Evolutionary conservation across 164 flowering plant species (phyloP).

Genomic region (Malania oleifera): DNA sequence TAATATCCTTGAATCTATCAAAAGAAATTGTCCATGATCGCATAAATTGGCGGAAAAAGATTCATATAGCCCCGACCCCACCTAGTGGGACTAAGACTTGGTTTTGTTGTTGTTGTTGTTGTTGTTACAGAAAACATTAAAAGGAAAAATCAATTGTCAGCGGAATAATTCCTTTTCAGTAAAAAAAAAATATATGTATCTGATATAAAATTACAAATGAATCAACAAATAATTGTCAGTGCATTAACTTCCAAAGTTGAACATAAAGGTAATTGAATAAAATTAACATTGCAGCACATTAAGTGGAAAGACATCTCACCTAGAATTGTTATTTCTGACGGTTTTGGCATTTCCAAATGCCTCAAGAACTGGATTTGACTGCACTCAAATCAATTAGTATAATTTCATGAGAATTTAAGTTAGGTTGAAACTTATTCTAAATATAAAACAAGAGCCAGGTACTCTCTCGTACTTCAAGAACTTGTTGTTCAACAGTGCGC

Average conservation of each 20-base stretch:
- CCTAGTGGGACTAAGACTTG: too few species aligned
- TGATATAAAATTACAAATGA: too few species aligned
- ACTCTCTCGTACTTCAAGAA: slow-evolving; percentile 48
- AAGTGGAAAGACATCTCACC: slow-evolving; percentile 24
- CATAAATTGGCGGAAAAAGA: too few species aligned
- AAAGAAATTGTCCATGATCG: too few species aligned
- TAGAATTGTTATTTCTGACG: slow-evolving; percentile 66
- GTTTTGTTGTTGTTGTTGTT: too few species aligned
- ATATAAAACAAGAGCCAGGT: neutral
- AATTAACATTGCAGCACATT: neutral
- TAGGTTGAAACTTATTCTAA: neutral
- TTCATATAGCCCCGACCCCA: too few species aligned
- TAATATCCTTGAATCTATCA: too few species aligned
- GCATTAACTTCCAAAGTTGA: too few species aligned
- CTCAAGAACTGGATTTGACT: slow-evolving; percentile 77
- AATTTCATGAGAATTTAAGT: neutral
- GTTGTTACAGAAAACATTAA: too few species aligned
- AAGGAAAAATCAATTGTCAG: neutral
- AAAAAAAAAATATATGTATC: too few species aligned
- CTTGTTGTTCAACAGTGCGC: slow-evolving; percentile 69
- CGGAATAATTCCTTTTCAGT: neutral
- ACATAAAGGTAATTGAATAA: too few species aligned
- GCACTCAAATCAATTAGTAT: slow-evolving; percentile 18
- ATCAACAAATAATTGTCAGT: too few species aligned
- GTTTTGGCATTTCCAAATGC: slow-evolving; percentile 73